Evolutionary conservation across 2,329 filamentous ascomycete species (phyloP).

Genomic region (Pyrenochaeta sp.): DNA sequence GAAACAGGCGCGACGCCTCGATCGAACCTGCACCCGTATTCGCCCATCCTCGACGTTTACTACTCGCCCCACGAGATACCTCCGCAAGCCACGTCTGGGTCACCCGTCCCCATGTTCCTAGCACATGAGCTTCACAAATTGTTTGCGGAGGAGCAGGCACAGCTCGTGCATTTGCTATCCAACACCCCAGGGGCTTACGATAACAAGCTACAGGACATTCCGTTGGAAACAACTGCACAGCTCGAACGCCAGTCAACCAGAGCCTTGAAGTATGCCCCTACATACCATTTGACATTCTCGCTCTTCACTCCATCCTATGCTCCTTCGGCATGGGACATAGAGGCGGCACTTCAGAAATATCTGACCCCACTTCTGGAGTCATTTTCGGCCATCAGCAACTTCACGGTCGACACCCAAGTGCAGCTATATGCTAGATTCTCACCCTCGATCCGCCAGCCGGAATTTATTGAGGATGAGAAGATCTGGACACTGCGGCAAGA

Average conservation of each 20-base stretch:
- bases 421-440: constrained; percentile 84
- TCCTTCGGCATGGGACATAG: constrained; percentile 91
- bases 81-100: constrained; percentile 72
- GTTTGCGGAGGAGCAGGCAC: constrained; percentile 88
- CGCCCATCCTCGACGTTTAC: constrained; percentile 76
- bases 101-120: constrained; percentile 76
- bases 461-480: constrained; percentile 60
- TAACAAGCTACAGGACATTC: constrained; percentile 61
- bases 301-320: constrained; percentile 81
- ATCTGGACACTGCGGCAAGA: constrained; percentile 79
- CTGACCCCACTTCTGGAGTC: constrained; percentile 82
- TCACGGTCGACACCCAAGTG: constrained; percentile 94
- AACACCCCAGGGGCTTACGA: constrained; percentile 51
- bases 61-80: constrained; percentile 76
- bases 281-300: constrained; percentile 95
- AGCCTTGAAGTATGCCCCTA: constrained; percentile 88
- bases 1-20: constrained; percentile 60
- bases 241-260: constrained; percentile 75
- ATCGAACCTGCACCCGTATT: constrained; percentile 72
- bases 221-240: constrained; percentile 56
- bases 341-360: constrained; percentile 79
- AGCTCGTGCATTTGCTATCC: constrained; percentile 64
- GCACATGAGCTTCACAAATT: constrained; percentile 78
- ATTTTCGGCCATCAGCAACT: constrained; percentile 85
- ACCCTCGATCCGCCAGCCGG: constrained; percentile 65